Evolutionary conservation across 2,329 filamentous ascomycete genomes (phyloP).

Genomic region (Coleophoma cylindrospora): DNA sequence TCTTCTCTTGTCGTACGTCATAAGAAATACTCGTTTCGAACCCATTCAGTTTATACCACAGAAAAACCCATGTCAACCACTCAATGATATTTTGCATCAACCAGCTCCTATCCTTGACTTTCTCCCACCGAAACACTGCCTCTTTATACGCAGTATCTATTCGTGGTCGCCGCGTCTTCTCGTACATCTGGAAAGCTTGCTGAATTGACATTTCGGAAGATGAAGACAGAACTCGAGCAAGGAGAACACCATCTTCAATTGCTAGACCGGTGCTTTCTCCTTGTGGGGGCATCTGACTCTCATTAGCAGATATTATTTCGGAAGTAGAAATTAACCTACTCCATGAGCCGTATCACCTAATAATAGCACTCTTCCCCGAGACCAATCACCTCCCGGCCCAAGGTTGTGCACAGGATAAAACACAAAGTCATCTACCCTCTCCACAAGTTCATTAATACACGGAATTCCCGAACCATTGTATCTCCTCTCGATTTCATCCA

Average conservation of each 20-base stretch:
- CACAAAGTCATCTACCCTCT: constrained; percentile 3
- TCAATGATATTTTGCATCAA: constrained; percentile 16
- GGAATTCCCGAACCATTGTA: constrained; percentile 4
- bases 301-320: background rate
- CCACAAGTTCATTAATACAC: constrained; percentile 3
- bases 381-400: constrained; percentile 7
- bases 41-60: constrained; percentile 13
- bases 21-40: constrained; percentile 5
- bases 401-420: constrained; percentile 13
- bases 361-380: constrained; percentile 6
- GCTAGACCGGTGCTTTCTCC: constrained; percentile 45
- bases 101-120: constrained; percentile 13
- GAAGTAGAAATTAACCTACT: constrained; percentile 3
- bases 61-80: constrained; percentile 19
- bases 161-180: constrained; percentile 35
- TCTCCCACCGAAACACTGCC: constrained; percentile 23
- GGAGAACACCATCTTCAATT: constrained; percentile 45
- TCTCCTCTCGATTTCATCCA: constrained; percentile 6
- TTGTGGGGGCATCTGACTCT: constrained; percentile 39
- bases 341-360: constrained; percentile 16
- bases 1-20: constrained; percentile 17
- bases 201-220: constrained; percentile 25
- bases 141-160: constrained; percentile 41
- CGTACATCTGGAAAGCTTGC: constrained; percentile 42
- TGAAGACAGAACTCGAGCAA: constrained; percentile 28